These are phyloP conservation scores for Fusarium nelsonii DNA, from an alignment of 2,329 filamentous ascomycete genomes.

Conservation along the genomic window DNA sequence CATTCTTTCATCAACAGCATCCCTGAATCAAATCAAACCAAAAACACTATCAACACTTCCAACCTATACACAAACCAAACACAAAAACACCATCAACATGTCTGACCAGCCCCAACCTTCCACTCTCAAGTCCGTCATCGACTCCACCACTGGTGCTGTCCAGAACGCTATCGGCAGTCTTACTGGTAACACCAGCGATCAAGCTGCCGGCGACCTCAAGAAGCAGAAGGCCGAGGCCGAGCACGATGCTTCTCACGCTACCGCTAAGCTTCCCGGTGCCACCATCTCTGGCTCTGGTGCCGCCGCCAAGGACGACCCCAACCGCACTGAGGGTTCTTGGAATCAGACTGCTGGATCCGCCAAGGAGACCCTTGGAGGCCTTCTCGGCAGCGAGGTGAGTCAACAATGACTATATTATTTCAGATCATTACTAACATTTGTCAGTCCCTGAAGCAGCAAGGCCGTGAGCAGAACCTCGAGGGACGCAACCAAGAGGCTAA, in stretches of 20 bases:
- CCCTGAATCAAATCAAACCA: constrained; percentile 4
- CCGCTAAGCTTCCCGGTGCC: constrained; percentile 79
- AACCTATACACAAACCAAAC: constrained; percentile 11
- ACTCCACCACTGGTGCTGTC: constrained; percentile 77
- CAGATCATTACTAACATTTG: constrained; percentile 22
- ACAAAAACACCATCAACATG: constrained; percentile 37
- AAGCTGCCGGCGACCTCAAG: constrained; percentile 73
- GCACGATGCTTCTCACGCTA: constrained; percentile 79
- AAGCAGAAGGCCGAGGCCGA: constrained; percentile 75
- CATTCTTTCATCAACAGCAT: constrained; percentile 12
- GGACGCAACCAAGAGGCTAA: constrained; percentile 86
- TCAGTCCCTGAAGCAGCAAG: constrained; percentile 76
- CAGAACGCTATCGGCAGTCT: constrained; percentile 79
- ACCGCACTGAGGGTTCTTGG: constrained; percentile 80
- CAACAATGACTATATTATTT: neutral
- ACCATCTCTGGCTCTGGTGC: constrained; percentile 77
- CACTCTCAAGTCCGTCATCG: constrained; percentile 82
- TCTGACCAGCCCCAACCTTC: constrained; percentile 64
- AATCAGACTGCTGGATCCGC: constrained; percentile 90
- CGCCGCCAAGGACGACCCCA: constrained; percentile 76
- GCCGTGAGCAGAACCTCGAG: constrained; percentile 81
- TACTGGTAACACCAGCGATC: constrained; percentile 77
- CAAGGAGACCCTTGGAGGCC: constrained; percentile 83
- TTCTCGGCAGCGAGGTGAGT: constrained; percentile 78
- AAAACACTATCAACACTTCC: constrained; percentile 19